Conservation (phyloP, 208 protist species). For the Angomonas deanei region DNA sequence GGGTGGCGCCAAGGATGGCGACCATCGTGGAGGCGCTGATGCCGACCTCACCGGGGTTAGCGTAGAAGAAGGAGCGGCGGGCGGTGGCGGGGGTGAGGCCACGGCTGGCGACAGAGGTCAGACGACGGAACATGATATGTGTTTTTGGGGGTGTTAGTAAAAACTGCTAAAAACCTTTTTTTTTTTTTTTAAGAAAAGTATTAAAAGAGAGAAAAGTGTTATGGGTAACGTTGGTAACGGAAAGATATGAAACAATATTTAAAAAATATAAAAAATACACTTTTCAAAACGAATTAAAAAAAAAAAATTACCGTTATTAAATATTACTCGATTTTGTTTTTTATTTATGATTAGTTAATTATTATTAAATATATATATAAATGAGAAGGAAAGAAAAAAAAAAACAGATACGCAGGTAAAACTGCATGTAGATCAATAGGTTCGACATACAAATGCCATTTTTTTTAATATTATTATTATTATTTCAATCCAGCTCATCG, state of each 20-base stretch:
- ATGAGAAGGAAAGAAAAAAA: neutral
- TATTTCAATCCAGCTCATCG: slow-evolving; percentile 52
- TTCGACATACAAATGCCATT: no score
- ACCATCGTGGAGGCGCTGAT: slow-evolving; percentile 64
- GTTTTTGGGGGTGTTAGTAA: slow-evolving; percentile 7
- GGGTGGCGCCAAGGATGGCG: slow-evolving; percentile 23
- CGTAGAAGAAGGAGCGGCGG: slow-evolving; percentile 67
- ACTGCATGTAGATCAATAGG: no score
- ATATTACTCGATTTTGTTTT: neutral
- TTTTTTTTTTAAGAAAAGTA: slow-evolving; percentile 12
- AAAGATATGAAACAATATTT: slow-evolving; percentile 4
- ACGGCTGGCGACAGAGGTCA: slow-evolving; percentile 4
- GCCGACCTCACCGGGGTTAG: slow-evolving; percentile 56
- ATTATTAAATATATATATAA: neutral
- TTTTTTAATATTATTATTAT: no score
- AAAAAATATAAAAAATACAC: neutral
- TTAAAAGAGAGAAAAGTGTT: slow-evolving; percentile 6
- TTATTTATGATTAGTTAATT: neutral
- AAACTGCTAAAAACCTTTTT: slow-evolving; percentile 2
- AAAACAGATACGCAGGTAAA: neutral
- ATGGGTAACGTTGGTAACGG: neutral
- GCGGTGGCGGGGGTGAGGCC: neutral
- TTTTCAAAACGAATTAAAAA: neutral
- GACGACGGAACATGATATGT: slow-evolving; percentile 59
- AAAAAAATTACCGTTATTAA: neutral